Percentiles rank a stretch among this genome's conserved stretches.
These are phyloP conservation scores for Tetraselmis striata DNA, from an alignment of 139 green algal genomes.

Conservation along the genomic window DNA sequence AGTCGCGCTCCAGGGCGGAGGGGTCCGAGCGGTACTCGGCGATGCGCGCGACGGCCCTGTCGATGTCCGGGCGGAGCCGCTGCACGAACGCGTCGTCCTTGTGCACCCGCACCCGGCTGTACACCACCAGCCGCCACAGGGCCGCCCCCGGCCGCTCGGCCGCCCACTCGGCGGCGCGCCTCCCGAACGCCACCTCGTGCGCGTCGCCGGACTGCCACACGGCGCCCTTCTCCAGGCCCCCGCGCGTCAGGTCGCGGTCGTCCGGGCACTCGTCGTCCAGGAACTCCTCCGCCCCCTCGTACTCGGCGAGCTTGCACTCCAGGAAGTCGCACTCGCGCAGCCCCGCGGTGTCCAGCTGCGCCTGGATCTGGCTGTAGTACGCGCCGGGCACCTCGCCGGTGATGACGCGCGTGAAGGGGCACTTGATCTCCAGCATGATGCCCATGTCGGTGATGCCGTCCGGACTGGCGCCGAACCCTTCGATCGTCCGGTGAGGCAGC, in stretches of 20 bases:
- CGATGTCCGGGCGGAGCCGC: too few relatives aligned
- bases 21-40: too few relatives aligned
- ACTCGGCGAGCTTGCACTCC: constrained; percentile 12
- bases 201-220: too few relatives aligned
- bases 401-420: constrained; percentile 12
- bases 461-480: constrained; percentile 7
- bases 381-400: constrained; percentile 5
- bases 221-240: background rate
- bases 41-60: too few relatives aligned
- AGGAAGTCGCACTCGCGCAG: constrained; percentile 22
- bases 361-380: constrained; percentile 25
- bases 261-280: background rate
- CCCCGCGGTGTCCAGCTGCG: constrained; percentile 16
- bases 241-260: background rate
- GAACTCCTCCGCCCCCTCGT: background rate
- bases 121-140: too few relatives aligned
- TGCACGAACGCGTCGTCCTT: too few relatives aligned
- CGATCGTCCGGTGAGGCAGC: background rate
- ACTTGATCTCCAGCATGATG: constrained; percentile 33
- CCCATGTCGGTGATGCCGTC: constrained; percentile 24
- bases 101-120: too few relatives aligned
- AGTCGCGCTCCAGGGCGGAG: too few relatives aligned
- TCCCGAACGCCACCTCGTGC: too few relatives aligned
- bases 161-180: too few relatives aligned
- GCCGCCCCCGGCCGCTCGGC: too few relatives aligned